Base-by-base conservation (phyloP, 805 yeast species). In the Metahyphopichia silvanorum region DNA sequence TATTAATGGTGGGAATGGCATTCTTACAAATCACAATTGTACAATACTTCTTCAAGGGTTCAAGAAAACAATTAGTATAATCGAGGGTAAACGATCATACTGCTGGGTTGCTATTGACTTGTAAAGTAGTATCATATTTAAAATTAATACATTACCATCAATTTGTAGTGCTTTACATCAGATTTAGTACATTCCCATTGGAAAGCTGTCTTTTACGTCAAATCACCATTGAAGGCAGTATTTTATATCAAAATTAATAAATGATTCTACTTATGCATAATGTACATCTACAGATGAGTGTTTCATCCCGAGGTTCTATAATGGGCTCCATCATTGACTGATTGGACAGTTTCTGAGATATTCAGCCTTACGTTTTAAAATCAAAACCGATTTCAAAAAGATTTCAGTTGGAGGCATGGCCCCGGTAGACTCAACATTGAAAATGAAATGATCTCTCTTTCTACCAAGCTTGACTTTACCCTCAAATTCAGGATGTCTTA, bases 401-500 rank as follows among this genome's bases (percentile, higher is more conserved):
- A 93, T 87, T 65, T 91, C 98, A 50, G 86, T 96, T 15, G 98
- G 96, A 11, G 87, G 70, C 96, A 93, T 89, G 25, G 97, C 96
- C 24, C 98, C 98, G 2, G 95, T 82, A 35, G 91, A 80, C 63
- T 93, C 98, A 29, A 93, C 88, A 50, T 88, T 86, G 69, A 87
- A 93, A 32, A 93, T 86, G 59, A 93, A 93, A 51, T 93, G 96
- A 57, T 85, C 93, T 60, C 96, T 81, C 46, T 74, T 74, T 62
- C 98, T 79, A 27, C 98, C 98, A 34, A 93, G 71, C 60, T 83
- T 84, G 35, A 93, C 97, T 49, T 86, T 85, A 25, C 84, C 94
- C 29, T 80, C 71, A 50, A 93, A 93, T 57, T 93, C 96, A 32
- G 79, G 84, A 60, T 93, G 96, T 60, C 98, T 79, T 47, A 93